Base-by-base conservation (phyloP, 768 basidiomycete species). In the Psilocybe sp. region DNA sequence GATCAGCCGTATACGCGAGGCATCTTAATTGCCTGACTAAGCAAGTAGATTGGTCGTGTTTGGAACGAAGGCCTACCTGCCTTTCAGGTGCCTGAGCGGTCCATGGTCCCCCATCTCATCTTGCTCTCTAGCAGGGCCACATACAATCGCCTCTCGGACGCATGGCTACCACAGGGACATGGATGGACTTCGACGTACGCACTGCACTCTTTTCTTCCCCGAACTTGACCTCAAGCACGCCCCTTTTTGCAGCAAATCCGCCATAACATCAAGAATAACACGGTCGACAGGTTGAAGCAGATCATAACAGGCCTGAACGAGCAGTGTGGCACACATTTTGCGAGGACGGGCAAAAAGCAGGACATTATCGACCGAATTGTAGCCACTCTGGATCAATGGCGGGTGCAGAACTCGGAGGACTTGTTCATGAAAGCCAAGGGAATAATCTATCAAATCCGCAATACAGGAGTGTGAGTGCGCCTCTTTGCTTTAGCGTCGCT, bases 211-310 rank as follows among this genome's bases (percentile, higher is more conserved):
- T 14, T 35, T 14, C 32, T 20, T 13, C 41, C 14, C 41, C 46
- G 50, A 45, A n/a, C 46, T 4, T 28, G 31, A 50, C 44, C 32
- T 52, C 53, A 49, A 46, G 53, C 44, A 53, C 40, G 45, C 47
- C 20, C 38, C 57, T 46, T 50, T 51, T 52, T 54, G 44, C 67
- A 91, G 89, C 74, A 75, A 63, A 70, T 89, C 60, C 82, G 85
- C 60, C 81, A 86, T 70, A 78, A 69, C 52, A 75, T 93, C 64
- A 82, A 79, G 69, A 76, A 75, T 64, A 87, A 92, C 69, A 93
- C 89, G 6, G 92, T 93, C 55, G 90, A 92, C 67, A 83, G 76
- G 68, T 80, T 93, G 55, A 92, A 93, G 67, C 85, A 87, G 63
- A 89, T 93, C 58, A 73, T 93, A 50, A 66, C 74, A 35, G 85